These are phyloP conservation scores for Ceratobasidium theobromae DNA, from an alignment of 1,284 basidiomycete species.

Conservation along the genomic window DNA sequence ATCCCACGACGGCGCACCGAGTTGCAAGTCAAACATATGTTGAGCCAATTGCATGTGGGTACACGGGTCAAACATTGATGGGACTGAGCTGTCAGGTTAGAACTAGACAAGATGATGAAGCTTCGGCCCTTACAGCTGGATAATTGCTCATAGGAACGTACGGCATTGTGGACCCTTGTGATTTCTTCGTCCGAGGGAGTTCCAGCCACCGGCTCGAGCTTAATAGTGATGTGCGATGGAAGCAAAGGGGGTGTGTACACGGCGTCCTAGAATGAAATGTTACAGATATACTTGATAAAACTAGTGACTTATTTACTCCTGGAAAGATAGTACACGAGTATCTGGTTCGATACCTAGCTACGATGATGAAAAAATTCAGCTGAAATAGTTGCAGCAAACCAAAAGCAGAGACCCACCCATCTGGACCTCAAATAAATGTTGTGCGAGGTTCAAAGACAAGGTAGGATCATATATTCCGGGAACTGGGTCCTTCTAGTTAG, in stretches of 20 bases:
- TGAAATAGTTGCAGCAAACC: too few relatives aligned
- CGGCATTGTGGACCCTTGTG: not conserved
- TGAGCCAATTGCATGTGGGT: too few relatives aligned
- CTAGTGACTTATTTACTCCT: not conserved
- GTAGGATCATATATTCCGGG: not conserved
- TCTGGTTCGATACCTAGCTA: not conserved
- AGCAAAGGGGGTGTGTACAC: not conserved
- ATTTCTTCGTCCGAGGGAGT: not conserved
- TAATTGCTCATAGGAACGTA: not conserved
- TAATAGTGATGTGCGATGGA: not conserved
- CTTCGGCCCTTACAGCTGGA: not conserved
- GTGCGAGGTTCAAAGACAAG: not conserved
- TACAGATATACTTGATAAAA: not conserved
- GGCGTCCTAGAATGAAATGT: not conserved
- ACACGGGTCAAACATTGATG: not conserved
- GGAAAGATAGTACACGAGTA: not conserved
- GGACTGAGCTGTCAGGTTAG: not conserved
- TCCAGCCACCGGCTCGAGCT: not conserved
- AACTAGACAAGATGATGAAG: not conserved
- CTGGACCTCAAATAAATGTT: conserved; percentile 7
- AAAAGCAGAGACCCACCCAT: conserved; percentile 20
- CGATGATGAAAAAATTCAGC: too few relatives aligned
- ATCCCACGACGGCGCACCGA: too few relatives aligned
- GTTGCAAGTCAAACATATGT: too few relatives aligned
- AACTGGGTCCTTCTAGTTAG: not conserved